Evolutionary conservation across 208 protist genomes (phyloP), one percentile per base, ranked within the genome.

Genomic region (Acanthamoeba lugdunensis): DNA sequence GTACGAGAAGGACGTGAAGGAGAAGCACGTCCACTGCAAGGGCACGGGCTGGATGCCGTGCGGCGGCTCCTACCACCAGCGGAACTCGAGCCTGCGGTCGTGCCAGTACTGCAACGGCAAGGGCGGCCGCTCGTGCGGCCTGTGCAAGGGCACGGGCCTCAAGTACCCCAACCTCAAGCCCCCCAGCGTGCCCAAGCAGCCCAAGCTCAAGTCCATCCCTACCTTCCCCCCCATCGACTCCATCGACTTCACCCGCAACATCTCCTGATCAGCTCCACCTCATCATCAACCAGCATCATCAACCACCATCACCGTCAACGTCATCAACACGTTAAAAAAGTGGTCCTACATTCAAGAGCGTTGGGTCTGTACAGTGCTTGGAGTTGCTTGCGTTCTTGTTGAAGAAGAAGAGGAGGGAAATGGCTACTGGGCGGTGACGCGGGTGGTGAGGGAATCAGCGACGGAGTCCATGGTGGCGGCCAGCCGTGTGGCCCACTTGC

Each of bases 401-500:
- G 41, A 45, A 45, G 41, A 45, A 45, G 41, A 9, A 0, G 37
- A 41, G 37, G 6, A 21, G 25, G 61, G 16, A 28, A 11, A 21
- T 28, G 61, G 67, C 67, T 90, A 90, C 54, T 90, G 84, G 30
- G 37, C 21, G 23, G 84, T 71, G n/a, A 90, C 84, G 28, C 84
- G 41, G 8, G 84, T 90, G 23, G 84, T 90, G 30, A 90, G n/a
- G 9, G 84, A 63, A 54, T 90, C 84, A 13, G 84, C 84, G 4
- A 90, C 21, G 21, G 84, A 63, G 61, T 90, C 85, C 85, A 90
- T 75, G 23, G 54, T 73, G 30, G 85, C 85, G 21, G 85, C 85
- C 16, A 90, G 85, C 11, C 85, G 54, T 8, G 33, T 71, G 25
- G 85, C 85, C 85, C 85, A 90, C 58, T 90, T 90, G 48, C 85